These are phyloP conservation scores for Pyrenula aspistea DNA, from an alignment of 495 filamentous ascomycete species.

Conservation along the genomic window DNA sequence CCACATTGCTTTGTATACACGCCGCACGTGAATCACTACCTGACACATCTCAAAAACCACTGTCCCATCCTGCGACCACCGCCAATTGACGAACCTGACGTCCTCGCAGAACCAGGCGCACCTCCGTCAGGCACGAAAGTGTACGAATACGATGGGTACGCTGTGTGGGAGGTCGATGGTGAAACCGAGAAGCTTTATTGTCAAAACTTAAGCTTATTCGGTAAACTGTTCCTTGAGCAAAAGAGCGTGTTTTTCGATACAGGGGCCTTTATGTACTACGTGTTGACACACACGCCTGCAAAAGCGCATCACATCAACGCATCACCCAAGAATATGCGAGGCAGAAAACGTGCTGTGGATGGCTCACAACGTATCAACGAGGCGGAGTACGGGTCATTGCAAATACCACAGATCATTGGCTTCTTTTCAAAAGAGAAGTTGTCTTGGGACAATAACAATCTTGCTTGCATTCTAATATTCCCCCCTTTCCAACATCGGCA, in stretches of 20 bases:
- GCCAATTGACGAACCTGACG: background rate
- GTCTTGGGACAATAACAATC: conserved; percentile 96
- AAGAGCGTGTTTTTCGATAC: conserved; percentile 99
- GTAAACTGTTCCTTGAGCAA: conserved; percentile 95
- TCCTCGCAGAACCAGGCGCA: conserved; percentile 20
- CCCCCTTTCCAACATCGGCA: conserved; percentile 89
- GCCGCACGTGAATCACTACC: conserved; percentile 50
- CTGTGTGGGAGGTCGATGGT: conserved; percentile 87
- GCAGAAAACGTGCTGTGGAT: background rate
- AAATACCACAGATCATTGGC: conserved; percentile 52
- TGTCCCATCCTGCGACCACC: background rate
- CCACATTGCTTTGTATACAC: conserved; percentile 90
- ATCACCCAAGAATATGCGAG: conserved; percentile 3
- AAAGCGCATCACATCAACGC: conserved; percentile 13
- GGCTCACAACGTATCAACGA: background rate
- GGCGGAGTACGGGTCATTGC: background rate
- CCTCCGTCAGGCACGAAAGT: conserved; percentile 35
- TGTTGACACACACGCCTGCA: conserved; percentile 45
- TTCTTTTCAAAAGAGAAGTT: conserved; percentile 99
- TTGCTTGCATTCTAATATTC: conserved; percentile 93
- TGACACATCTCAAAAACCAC: conserved; percentile 31
- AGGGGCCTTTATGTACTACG: conserved; percentile 87
- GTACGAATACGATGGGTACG: conserved; percentile 46
- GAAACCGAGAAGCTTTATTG: conserved; percentile 82
- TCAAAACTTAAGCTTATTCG: conserved; percentile 91